Evolutionary conservation across 2,329 filamentous ascomycete species (phyloP).

Genomic region (Colletotrichum sp.): DNA sequence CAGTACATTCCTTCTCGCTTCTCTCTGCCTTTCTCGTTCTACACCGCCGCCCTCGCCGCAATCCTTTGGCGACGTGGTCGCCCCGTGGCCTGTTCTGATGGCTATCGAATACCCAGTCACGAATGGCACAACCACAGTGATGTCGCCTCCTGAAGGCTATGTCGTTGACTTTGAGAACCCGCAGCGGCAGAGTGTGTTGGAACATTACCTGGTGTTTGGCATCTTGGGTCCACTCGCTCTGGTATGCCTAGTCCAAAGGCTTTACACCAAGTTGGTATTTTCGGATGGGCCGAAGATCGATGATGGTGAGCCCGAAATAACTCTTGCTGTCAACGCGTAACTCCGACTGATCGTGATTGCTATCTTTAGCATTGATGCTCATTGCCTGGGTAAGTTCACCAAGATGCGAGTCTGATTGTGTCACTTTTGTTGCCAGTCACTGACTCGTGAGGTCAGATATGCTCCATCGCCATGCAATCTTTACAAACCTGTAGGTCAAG

Average conservation of each 20-base stretch:
- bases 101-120: slow-evolving; percentile 23
- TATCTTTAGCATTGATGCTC: neutral
- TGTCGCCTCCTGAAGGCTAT: slow-evolving; percentile 33
- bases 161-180: slow-evolving; percentile 38
- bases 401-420: neutral
- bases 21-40: neutral
- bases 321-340: neutral
- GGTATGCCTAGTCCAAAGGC: slow-evolving; percentile 29
- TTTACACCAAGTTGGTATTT: slow-evolving; percentile 26
- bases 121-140: slow-evolving; percentile 29
- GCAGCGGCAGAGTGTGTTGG: slow-evolving; percentile 24
- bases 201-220: slow-evolving; percentile 31
- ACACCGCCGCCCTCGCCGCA: neutral
- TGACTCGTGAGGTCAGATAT: slow-evolving; percentile 14
- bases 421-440: neutral
- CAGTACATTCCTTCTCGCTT: neutral
- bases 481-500: slow-evolving; percentile 25
- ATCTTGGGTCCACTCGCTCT: slow-evolving; percentile 29
- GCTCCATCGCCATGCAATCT: slow-evolving; percentile 27
- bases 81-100: neutral
- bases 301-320: slow-evolving; percentile 12
- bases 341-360: neutral
- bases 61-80: neutral
- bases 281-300: slow-evolving; percentile 21
- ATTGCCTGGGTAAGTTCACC: neutral